Base-by-base conservation (phyloP, 139 green algal species). In the Pedinophyceae sp. region DNA sequence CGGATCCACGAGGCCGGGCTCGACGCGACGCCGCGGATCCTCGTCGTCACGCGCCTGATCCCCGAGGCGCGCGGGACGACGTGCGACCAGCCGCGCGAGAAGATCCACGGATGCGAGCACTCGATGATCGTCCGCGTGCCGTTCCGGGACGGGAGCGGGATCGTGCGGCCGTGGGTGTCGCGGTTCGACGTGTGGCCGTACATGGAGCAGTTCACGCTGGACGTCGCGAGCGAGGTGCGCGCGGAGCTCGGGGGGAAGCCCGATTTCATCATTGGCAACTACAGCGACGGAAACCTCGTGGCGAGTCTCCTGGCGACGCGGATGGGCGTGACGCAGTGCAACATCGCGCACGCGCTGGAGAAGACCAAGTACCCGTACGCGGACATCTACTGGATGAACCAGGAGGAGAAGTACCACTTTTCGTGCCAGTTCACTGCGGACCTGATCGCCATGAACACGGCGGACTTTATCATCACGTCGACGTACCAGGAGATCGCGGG, bases 281-380 rank as follows among this genome's bases (percentile, higher is more conserved):
- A 92, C 71, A 81, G 53, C 54, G 81, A 89, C 57, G 81, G 82
- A 61, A 86, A 86, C 66, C 62, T 92, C 48, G 82, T 91, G 39
- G 81, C 82, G 6, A 67, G 66, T 2, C 70, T 92, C 48, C 73
- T 92, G 66, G 57, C 58, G 27, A 52, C 71, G 23, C 54, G 58
- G 15, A 54, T 83, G 56, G 62, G 59, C 50, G 61, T 81, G 25
- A 87, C 74, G 22, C 76, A 85, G 59, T 86, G 74, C 57, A 86
- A 77, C 70, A 92, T 92, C 41, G 82, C 82, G 20, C 82, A 92
- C 54, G 82, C 82, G 7, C 61, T 92, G 40, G 82, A 92, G 66
- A 89, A 86, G 67, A 85, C 79, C 52, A 92, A 92, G 67, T 86
- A 86, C 57, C 40, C 68, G 26, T 69, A 84, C 29, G 73, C 76